Conservation (phyloP, 495 filamentous ascomycete genomes). For the Penicillium desertorum region DNA sequence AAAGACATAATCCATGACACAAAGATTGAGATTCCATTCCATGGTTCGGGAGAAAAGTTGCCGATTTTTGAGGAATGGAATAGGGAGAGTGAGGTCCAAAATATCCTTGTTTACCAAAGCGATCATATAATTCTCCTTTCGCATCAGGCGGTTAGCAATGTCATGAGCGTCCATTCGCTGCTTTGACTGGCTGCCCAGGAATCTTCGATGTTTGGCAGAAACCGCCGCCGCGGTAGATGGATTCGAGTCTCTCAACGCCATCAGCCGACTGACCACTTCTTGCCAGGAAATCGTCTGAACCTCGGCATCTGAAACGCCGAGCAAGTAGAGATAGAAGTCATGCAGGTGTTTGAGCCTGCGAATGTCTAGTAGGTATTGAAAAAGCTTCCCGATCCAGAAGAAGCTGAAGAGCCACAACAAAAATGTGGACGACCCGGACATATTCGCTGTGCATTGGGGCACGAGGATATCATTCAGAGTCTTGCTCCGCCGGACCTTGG, state of each 20-base stretch:
- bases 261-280: slow-evolving; percentile 84
- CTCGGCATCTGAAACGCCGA: slow-evolving; percentile 84
- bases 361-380: slow-evolving; percentile 72
- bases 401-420: slow-evolving; percentile 84
- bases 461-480: slow-evolving; percentile 75
- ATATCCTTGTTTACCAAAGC: slow-evolving; percentile 96
- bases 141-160: slow-evolving; percentile 96
- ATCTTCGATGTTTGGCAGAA: slow-evolving; percentile 61
- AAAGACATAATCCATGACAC: slow-evolving; percentile 91
- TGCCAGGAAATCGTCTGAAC: slow-evolving; percentile 98
- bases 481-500: slow-evolving; percentile 68
- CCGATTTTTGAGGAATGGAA: slow-evolving; percentile 77
- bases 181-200: slow-evolving; percentile 82
- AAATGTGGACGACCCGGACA: slow-evolving; percentile 77
- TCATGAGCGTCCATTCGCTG: slow-evolving; percentile 95
- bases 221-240: slow-evolving; percentile 71
- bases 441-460: slow-evolving; percentile 78
- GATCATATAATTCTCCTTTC: slow-evolving; percentile 94
- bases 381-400: slow-evolving; percentile 78
- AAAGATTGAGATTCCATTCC: slow-evolving; percentile 85
- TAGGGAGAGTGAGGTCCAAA: slow-evolving; percentile 76
- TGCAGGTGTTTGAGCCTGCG: slow-evolving; percentile 74
- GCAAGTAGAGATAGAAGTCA: slow-evolving; percentile 83
- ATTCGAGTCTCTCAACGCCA: slow-evolving; percentile 84
- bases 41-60: slow-evolving; percentile 79